Conservation (phyloP, 257 asterid species). For the Ligustrum vulgare region DNA sequence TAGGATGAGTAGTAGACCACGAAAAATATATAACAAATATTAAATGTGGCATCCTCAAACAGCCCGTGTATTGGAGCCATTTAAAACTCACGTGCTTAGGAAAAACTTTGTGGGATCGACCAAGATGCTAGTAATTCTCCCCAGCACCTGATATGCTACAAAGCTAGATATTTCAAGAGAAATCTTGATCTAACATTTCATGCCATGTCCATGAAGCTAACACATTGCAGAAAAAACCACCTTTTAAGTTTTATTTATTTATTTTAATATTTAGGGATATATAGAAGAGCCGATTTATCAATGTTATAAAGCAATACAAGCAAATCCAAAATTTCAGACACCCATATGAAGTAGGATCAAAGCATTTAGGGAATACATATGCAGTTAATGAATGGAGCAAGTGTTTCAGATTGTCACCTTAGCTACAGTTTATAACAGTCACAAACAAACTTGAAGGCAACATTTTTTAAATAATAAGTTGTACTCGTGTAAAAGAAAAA, state of each 20-base stretch:
- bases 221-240: not conserved
- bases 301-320: not conserved
- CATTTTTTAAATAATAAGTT: not conserved
- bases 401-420: not conserved
- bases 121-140: not conserved
- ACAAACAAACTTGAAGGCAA: not conserved
- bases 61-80: not conserved
- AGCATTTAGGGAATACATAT: not conserved
- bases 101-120: not conserved
- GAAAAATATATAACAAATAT: not conserved
- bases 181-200: not conserved
- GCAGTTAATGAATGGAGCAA: not conserved
- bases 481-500: not conserved
- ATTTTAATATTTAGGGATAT: not conserved
- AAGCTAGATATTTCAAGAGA: not conserved
- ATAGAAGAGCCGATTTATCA: not conserved
- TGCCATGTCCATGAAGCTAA: not conserved
- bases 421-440: not conserved
- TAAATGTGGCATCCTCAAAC: not conserved
- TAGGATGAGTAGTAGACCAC: not conserved
- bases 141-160: not conserved
- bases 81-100: not conserved
- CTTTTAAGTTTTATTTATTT: not conserved
- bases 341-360: not conserved
- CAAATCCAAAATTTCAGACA: not conserved